Base-by-base conservation (phyloP, 2,329 filamentous ascomycete species). In the Colletotrichum nymphaeae region DNA sequence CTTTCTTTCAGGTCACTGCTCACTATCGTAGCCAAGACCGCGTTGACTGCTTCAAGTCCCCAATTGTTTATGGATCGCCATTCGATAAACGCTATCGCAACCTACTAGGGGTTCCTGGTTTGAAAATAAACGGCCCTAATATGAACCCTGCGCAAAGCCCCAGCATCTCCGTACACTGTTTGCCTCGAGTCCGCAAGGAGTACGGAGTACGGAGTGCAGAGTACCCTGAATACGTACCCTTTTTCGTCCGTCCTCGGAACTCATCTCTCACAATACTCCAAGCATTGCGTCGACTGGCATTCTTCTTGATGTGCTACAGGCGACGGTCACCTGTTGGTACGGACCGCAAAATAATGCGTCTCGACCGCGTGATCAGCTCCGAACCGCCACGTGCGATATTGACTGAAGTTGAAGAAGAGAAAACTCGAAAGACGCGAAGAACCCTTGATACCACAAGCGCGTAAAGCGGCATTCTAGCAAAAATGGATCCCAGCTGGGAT, bases 71-170 rank as follows among this genome's bases (percentile, higher is more conserved):
- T 57, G 56, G 42, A 62, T 71, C 71, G 22, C 60, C 46, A 70
- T 65, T 71, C n/a, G 46, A 64, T 32, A 56, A 55, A 49, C 26
- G 30, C 24, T 63, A 64, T 64, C 66, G 28, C 32, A 16, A 56
- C 59, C 37, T 30, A 46, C 66, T n/a, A 64, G 42, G 67, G 70
- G 42, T 16, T 73, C 59, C 67, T 59, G 59, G 66, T 35, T 28
- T 32, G 26, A 35, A 46, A 62, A 70, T 60, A 70, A 66, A 73
- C 71, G 67, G 71, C 60, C 67, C 71, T 70, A 73, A 70, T 70
- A 46, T 70, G 67, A 67, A 73, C 67, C 67, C 60, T 66, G 60
- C 60, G 62, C 67, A 32, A 53, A 55, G 46, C 46, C 14, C 46
- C 52, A 52, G 52, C 42, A 42, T 42, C 32, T 35, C 32, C 32